Evolutionary conservation across 169 alveolate species (phyloP).

Genomic region (Ichthyophthirius multifiliis): DNA sequence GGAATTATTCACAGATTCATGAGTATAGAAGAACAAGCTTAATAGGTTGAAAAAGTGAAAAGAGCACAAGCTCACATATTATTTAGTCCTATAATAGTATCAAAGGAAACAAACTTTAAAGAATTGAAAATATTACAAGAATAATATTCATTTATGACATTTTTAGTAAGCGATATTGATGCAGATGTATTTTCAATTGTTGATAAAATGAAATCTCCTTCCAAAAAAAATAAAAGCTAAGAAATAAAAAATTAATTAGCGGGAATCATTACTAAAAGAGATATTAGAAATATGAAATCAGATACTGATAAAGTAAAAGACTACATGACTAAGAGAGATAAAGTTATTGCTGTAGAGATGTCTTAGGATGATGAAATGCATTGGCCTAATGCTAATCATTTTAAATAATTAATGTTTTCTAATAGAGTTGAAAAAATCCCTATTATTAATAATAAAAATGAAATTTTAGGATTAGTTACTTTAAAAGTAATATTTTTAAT

Average conservation of each 20-base stretch:
- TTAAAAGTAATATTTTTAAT: constrained; percentile 4
- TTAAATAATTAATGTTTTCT: constrained; percentile 5
- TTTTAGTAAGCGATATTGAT: constrained; percentile 26
- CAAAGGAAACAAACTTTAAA: neutral
- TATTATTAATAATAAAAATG: constrained; percentile 5
- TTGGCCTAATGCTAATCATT: neutral
- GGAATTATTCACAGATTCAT: constrained; percentile 44
- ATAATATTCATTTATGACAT: constrained; percentile 14
- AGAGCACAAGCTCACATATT: constrained; percentile 25
- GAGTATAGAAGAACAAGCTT: constrained; percentile 22
- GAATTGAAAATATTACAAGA: neutral
- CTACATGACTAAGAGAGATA: constrained; percentile 27
- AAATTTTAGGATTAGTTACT: constrained; percentile 24
- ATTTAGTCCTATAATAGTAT: constrained; percentile 9
- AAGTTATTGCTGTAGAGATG: neutral
- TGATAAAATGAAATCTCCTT: neutral
- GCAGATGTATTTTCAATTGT: neutral
- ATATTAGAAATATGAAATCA: neutral
- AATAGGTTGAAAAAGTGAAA: constrained; percentile 29
- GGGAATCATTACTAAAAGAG: constrained; percentile 38
- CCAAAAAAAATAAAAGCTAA: neutral
- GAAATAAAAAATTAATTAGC: neutral
- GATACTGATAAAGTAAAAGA: neutral
- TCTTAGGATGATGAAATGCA: neutral
- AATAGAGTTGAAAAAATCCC: constrained; percentile 36